phyloP scores from a whole-genome alignment of 2,329 filamentous ascomycete genomes.

The Seiridium unicorne region DNA sequence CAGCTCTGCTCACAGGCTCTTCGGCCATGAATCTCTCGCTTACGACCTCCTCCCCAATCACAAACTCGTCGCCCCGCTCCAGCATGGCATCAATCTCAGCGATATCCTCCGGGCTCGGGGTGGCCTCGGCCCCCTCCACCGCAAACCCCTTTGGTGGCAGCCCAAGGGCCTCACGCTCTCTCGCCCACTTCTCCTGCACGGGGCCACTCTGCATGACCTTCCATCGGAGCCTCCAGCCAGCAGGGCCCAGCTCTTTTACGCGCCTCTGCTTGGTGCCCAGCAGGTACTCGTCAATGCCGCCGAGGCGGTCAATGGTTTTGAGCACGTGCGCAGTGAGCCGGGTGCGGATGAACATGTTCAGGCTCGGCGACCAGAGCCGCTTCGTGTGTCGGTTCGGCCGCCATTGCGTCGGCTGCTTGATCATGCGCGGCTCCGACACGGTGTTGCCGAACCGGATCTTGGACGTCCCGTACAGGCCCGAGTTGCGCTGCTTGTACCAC shows the following conservation, averaged over 20 bases:
- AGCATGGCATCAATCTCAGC: slow-evolving; percentile 40
- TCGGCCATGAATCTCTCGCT: slow-evolving; percentile 12
- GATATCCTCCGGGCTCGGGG: slow-evolving; percentile 23
- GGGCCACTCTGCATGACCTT: slow-evolving; percentile 75
- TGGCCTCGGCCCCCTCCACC: slow-evolving; percentile 20
- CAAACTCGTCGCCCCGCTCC: slow-evolving; percentile 42
- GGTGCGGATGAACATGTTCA: slow-evolving; percentile 64
- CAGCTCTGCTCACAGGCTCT: slow-evolving; percentile 20
- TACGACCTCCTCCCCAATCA: slow-evolving; percentile 39
- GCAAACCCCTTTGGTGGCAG: slow-evolving; percentile 48
- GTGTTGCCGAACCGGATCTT: slow-evolving; percentile 80
- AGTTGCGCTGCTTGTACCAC: slow-evolving; percentile 79
- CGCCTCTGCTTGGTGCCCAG: slow-evolving; percentile 75
- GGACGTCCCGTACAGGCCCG: slow-evolving; percentile 67
- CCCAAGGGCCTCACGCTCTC: slow-evolving; percentile 64
- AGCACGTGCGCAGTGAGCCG: slow-evolving; percentile 69
- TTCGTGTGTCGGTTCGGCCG: slow-evolving; percentile 71
- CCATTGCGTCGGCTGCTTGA: slow-evolving; percentile 73
- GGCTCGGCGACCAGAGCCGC: slow-evolving; percentile 61
- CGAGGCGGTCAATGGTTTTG: slow-evolving; percentile 76
- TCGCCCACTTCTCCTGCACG: slow-evolving; percentile 64
- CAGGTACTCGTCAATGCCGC: slow-evolving; percentile 89
- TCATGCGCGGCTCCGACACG: slow-evolving; percentile 64
- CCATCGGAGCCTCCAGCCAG: slow-evolving; percentile 89
- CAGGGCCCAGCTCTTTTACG: slow-evolving; percentile 82